Evolutionary conservation across 2,329 filamentous ascomycete species (phyloP).

Genomic region (Sphaerulina populicola): DNA sequence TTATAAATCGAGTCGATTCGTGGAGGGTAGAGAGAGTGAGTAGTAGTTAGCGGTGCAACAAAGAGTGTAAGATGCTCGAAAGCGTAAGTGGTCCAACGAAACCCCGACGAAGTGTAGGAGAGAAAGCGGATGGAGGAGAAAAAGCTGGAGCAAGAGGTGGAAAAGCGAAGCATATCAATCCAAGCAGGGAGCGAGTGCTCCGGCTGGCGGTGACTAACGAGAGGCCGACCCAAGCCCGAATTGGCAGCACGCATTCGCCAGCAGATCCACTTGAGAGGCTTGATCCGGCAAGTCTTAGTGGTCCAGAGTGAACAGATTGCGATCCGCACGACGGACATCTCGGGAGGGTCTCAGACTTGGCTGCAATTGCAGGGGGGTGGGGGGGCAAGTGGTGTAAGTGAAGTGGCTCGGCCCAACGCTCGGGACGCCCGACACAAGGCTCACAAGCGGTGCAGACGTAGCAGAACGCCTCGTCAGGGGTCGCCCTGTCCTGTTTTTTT

Average conservation of each 20-base stretch:
- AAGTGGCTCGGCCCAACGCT: not conserved
- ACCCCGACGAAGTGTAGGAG: slow-evolving; percentile 8
- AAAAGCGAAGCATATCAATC: slow-evolving; percentile 5
- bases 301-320: slow-evolving; percentile 7
- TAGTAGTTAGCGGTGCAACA: slow-evolving; percentile 1
- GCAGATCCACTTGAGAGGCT: slow-evolving; percentile 4
- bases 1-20: not conserved
- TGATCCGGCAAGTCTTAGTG: slow-evolving; percentile 7
- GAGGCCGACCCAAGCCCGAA: slow-evolving; percentile 1
- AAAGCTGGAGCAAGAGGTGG: not conserved
- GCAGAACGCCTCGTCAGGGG: not conserved
- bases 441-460: not conserved
- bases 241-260: slow-evolving; percentile 1
- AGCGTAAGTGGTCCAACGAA: slow-evolving; percentile 5
- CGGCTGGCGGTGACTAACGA: slow-evolving; percentile 2
- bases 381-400: not conserved
- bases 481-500: not conserved
- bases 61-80: slow-evolving; percentile 10
- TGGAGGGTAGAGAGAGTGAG: slow-evolving; percentile 3
- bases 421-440: not conserved
- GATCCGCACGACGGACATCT: slow-evolving; percentile 4
- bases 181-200: slow-evolving; percentile 2
- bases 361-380: not conserved
- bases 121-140: slow-evolving; percentile 5
- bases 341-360: slow-evolving; percentile 3